Conservation (phyloP, 2,329 filamentous ascomycete genomes). For the Chrysoporthe cubensis region DNA sequence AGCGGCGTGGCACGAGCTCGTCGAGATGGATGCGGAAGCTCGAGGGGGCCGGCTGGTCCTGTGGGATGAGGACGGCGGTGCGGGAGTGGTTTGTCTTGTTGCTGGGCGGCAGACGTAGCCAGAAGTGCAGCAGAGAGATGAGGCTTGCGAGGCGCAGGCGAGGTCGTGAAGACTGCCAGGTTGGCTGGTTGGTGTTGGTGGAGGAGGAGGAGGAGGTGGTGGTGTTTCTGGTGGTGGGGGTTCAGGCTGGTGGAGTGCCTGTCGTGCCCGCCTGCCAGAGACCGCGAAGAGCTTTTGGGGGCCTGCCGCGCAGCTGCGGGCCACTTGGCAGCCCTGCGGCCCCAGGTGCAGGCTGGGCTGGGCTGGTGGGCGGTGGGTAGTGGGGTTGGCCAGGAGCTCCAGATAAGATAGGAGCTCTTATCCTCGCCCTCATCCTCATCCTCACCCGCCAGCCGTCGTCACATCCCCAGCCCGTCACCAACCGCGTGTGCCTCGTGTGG, state of each 20-base stretch:
- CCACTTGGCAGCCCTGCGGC: conserved; percentile 12
- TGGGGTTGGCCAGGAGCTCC: not conserved
- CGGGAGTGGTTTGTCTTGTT: not conserved
- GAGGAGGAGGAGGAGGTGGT: not conserved
- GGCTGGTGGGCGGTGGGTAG: not conserved
- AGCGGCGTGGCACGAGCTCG: not conserved
- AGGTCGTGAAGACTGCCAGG: not conserved
- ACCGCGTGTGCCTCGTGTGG: too few species aligned
- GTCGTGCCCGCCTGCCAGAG: too few species aligned
- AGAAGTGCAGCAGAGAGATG: not conserved
- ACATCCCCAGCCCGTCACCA: too few species aligned
- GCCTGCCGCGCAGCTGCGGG: not conserved
- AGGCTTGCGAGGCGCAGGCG: not conserved
- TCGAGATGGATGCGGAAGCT: not conserved
- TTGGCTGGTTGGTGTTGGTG: too few species aligned
- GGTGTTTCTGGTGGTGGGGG: not conserved
- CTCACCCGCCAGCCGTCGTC: too few species aligned
- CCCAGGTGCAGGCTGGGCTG: not conserved
- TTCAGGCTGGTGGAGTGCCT: too few species aligned
- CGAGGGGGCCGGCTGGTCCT: too few species aligned
- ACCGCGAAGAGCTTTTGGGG: not conserved
- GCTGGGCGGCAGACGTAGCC: not conserved
- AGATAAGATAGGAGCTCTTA: conserved; percentile 5
- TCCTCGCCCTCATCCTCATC: too few species aligned
- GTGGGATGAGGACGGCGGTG: not conserved